phyloP scores from a whole-genome alignment of 192 early-diverging fungal genomes.

The Tieghemiomyces parasiticus region DNA sequence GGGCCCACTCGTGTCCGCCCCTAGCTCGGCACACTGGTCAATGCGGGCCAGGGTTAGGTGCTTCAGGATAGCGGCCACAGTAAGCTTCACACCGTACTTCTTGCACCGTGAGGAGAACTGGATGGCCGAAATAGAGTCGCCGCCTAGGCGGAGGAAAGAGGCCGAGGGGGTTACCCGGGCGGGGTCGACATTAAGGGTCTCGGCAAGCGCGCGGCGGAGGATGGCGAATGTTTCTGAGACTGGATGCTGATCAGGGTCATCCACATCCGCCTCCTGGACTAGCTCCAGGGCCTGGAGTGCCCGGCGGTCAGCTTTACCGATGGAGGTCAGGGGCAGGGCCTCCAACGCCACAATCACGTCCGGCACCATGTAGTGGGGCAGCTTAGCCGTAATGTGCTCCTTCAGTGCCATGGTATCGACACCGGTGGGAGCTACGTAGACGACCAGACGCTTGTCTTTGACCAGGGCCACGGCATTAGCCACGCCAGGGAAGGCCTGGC shows the following conservation, averaged over 20 bases:
- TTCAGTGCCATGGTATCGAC: not conserved
- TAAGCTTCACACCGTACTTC: not conserved
- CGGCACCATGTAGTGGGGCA: conserved; percentile 9
- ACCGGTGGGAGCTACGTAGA: conserved; percentile 1
- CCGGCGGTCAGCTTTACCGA: conserved; percentile 1
- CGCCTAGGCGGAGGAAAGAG: conserved; percentile 4
- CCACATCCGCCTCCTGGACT: no score
- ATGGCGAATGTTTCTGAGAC: not conserved
- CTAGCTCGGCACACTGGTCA: not conserved
- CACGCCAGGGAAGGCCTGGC: not conserved
- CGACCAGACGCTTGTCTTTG: conserved; percentile 3
- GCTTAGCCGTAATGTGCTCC: not conserved
- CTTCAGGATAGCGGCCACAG: not conserved
- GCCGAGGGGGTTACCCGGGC: not conserved
- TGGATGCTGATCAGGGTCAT: no score
- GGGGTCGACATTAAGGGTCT: not conserved
- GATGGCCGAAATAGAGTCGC: conserved; percentile 11
- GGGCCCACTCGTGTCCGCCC: not conserved
- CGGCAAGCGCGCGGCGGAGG: not conserved
- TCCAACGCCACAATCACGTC: not conserved
- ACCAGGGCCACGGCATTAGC: not conserved
- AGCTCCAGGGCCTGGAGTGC: not conserved
- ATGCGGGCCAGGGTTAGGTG: not conserved
- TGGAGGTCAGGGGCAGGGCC: not conserved
- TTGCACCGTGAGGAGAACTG: not conserved